Percentiles rank a stretch among this genome's conserved stretches.
phyloP scores from a whole-genome alignment of 805 yeast genomes.

The Sugiyamaella marilandica region DNA sequence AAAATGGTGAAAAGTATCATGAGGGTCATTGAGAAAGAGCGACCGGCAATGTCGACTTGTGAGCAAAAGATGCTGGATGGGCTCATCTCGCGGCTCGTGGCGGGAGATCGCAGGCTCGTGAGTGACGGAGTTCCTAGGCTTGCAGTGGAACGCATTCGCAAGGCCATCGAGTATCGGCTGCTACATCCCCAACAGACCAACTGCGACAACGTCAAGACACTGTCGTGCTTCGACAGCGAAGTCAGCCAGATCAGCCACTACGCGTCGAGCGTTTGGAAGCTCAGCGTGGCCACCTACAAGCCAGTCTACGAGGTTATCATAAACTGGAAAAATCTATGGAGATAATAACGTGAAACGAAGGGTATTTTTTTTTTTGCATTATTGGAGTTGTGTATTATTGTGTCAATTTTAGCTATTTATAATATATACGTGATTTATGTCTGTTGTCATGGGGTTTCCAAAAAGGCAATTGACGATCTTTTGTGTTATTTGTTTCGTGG shows the following conservation, averaged over 20 bases:
- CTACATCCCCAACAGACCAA: slow-evolving; percentile 4
- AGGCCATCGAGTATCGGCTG: slow-evolving; percentile 14
- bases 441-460: too few relatives aligned
- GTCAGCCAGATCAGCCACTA: slow-evolving; percentile 14
- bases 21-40: slow-evolving; percentile 13
- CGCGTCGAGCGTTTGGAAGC: slow-evolving; percentile 17
- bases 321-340: slow-evolving; percentile 8
- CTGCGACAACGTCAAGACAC: background rate
- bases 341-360: background rate
- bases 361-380: background rate
- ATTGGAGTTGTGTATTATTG: background rate
- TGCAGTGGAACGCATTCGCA: slow-evolving; percentile 17
- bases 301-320: slow-evolving; percentile 19
- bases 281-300: slow-evolving; percentile 17
- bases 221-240: slow-evolving; percentile 17
- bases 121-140: slow-evolving; percentile 13
- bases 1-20: background rate
- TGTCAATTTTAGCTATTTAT: background rate
- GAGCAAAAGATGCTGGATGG: slow-evolving; percentile 19
- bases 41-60: slow-evolving; percentile 15
- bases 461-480: too few relatives aligned
- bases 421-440: background rate
- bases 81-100: slow-evolving; percentile 9
- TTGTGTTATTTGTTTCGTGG: background rate
- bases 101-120: background rate